phyloP scores from a whole-genome alignment of 306 rosid species.

The Sicyos baderoa region DNA sequence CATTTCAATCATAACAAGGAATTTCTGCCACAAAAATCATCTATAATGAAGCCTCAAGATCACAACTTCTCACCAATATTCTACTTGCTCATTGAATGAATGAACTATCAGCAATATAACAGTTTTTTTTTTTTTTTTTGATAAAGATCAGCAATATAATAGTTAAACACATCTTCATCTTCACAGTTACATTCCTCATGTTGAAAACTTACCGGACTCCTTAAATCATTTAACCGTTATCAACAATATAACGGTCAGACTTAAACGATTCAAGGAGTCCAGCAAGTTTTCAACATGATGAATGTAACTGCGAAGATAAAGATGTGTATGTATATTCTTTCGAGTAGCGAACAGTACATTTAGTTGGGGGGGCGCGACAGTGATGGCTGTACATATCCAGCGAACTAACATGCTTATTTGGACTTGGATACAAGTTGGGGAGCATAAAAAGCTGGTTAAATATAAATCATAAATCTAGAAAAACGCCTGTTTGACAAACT shows the following conservation, averaged over 20 bases:
- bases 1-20: background rate
- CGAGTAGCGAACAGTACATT: no score
- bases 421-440: slow-evolving; percentile 32
- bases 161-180: slow-evolving; percentile 6
- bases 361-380: background rate
- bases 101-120: no score
- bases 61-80: background rate
- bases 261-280: background rate
- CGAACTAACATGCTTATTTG: slow-evolving; percentile 35
- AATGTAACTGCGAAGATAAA: slow-evolving; percentile 7
- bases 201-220: background rate
- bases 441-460: slow-evolving; percentile 24
- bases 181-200: background rate
- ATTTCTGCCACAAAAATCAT: background rate
- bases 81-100: background rate
- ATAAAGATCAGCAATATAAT: no score
- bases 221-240: background rate
- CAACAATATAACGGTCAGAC: no score
- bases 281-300: background rate
- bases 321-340: slow-evolving; percentile 18
- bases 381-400: slow-evolving; percentile 33
- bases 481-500: background rate
- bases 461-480: background rate
- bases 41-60: background rate
- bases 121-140: no score